Conservation (phyloP, 305 asterid genomes). For the Fraxinus ornus region DNA sequence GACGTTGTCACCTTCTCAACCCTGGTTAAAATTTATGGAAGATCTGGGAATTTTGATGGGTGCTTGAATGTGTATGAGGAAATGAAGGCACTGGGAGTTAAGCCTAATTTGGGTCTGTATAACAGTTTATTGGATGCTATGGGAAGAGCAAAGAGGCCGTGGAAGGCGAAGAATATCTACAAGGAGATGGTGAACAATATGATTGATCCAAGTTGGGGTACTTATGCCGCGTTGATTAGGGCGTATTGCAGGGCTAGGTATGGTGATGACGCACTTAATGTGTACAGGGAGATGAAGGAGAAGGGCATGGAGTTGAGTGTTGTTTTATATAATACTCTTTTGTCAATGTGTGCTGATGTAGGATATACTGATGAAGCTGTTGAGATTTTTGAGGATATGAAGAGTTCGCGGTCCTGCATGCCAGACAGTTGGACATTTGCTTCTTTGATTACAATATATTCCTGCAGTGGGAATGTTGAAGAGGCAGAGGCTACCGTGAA, state of each 20-base stretch:
- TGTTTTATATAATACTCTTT: conserved; percentile 66
- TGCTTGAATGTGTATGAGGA: conserved; percentile 90
- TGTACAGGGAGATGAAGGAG: conserved; percentile 83
- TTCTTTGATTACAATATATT: conserved; percentile 65
- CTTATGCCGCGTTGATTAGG: conserved; percentile 76
- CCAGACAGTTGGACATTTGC: conserved; percentile 88
- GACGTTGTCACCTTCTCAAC: conserved; percentile 75
- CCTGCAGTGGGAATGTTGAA: conserved; percentile 78
- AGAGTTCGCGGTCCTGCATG: conserved; percentile 43
- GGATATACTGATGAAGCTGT: conserved; percentile 73
- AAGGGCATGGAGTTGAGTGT: conserved; percentile 65
- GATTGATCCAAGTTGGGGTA: conserved; percentile 63
- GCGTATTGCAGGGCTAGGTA: conserved; percentile 73
- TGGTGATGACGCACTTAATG: conserved; percentile 65
- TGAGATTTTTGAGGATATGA: conserved; percentile 76
- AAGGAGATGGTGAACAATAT: conserved; percentile 61
- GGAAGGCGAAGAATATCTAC: conserved; percentile 78
- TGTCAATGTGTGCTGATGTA: conserved; percentile 78
- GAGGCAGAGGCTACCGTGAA: conserved; percentile 72
- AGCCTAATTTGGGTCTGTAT: conserved; percentile 58
- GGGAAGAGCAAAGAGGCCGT: conserved; percentile 96
- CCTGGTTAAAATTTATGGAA: conserved; percentile 62
- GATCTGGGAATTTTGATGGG: conserved; percentile 77
- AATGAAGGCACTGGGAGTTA: conserved; percentile 77
- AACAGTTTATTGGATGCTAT: conserved; percentile 89